Conservation (phyloP, 345 rosid species). For the Aquilaria yunnanensis region DNA sequence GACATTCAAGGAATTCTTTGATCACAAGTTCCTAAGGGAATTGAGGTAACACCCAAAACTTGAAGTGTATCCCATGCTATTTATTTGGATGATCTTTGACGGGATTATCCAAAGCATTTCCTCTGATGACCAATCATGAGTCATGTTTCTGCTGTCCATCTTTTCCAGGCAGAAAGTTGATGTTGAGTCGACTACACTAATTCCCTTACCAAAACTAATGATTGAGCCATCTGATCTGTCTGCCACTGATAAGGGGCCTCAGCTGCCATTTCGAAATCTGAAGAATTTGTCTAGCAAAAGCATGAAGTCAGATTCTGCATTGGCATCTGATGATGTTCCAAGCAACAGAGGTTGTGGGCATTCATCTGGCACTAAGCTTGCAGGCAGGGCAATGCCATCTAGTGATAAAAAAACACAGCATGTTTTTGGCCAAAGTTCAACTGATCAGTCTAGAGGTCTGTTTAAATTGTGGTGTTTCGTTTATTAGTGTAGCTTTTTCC, state of each 20-base stretch:
- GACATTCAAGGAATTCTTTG: slow-evolving; percentile 67
- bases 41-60: slow-evolving; percentile 39
- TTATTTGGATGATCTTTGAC: background rate
- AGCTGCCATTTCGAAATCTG: slow-evolving; percentile 14
- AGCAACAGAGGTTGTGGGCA: slow-evolving; percentile 13
- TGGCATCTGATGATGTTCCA: slow-evolving; percentile 17
- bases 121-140: background rate
- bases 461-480: slow-evolving; percentile 7
- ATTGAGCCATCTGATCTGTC: slow-evolving; percentile 25
- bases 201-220: slow-evolving; percentile 16
- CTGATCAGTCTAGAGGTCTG: slow-evolving; percentile 41
- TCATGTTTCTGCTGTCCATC: slow-evolving; percentile 3
- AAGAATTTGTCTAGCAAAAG: slow-evolving; percentile 10
- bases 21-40: slow-evolving; percentile 54
- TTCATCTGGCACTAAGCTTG: slow-evolving; percentile 16
- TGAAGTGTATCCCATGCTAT: slow-evolving; percentile 3
- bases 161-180: slow-evolving; percentile 34
- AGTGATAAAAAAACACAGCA: slow-evolving; percentile 30
- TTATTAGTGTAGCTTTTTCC: slow-evolving; percentile 3
- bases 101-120: background rate
- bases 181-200: slow-evolving; percentile 15
- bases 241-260: slow-evolving; percentile 30
- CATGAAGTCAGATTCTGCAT: slow-evolving; percentile 21
- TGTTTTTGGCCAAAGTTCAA: slow-evolving; percentile 27
- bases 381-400: slow-evolving; percentile 14